Evolutionary conservation across 2,329 filamentous ascomycete genomes (phyloP).

Genomic region (Aspergillus pseudoterreus): DNA sequence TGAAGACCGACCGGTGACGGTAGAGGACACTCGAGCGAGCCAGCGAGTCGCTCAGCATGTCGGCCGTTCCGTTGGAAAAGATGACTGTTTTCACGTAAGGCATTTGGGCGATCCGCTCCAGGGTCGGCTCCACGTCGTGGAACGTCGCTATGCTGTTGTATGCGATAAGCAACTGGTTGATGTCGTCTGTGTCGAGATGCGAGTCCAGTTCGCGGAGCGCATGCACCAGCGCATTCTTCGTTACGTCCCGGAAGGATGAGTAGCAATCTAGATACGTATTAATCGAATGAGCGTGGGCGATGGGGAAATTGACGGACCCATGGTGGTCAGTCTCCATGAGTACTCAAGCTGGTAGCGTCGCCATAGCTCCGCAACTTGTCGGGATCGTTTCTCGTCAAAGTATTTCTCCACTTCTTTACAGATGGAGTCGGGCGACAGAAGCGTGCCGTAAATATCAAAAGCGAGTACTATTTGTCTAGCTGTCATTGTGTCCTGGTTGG

Average conservation of each 20-base stretch:
- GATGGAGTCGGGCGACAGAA: conserved; percentile 70
- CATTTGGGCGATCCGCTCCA: conserved; percentile 47
- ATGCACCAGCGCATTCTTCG: conserved; percentile 59
- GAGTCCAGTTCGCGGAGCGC: conserved; percentile 58
- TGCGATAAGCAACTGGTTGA: conserved; percentile 55
- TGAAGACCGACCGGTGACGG: conserved; percentile 48
- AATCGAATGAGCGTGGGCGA: conserved; percentile 2
- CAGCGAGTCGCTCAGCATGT: conserved; percentile 62
- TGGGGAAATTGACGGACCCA: conserved; percentile 52
- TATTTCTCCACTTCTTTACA: conserved; percentile 54
- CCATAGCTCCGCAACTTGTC: conserved; percentile 58
- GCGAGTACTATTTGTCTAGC: conserved; percentile 51
- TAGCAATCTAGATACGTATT: conserved; percentile 50
- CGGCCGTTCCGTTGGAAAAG: conserved; percentile 66
- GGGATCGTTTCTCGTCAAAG: conserved; percentile 56
- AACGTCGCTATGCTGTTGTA: conserved; percentile 65
- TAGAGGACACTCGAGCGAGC: conserved; percentile 54
- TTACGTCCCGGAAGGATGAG: conserved; percentile 61
- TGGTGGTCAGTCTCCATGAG: conserved; percentile 71
- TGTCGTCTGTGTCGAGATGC: conserved; percentile 42
- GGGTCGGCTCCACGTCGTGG: conserved; percentile 56
- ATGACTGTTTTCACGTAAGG: conserved; percentile 53
- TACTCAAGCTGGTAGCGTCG: conserved; percentile 72
- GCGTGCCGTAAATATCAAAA: conserved; percentile 72
- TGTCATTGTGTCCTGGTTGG: conserved; percentile 14